Conservation (phyloP, 768 basidiomycete species). For the Leccinum broughii region DNA sequence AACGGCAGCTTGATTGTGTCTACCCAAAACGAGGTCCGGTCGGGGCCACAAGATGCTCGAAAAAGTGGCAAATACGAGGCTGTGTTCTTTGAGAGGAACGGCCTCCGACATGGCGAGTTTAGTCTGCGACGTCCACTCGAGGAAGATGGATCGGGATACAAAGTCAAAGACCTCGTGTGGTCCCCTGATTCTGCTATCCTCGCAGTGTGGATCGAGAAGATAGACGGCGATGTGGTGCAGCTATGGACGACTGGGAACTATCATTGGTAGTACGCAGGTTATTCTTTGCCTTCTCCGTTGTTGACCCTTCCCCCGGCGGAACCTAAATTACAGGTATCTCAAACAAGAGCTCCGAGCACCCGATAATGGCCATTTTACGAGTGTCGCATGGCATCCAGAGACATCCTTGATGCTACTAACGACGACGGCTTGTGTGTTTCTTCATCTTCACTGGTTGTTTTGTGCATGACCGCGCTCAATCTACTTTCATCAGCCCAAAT, state of each 20-base stretch:
- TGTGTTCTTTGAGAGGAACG: conserved; percentile 95
- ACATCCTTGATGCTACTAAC: conserved; percentile 61
- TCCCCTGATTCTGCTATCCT: conserved; percentile 86
- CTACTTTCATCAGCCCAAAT: conserved; percentile 42
- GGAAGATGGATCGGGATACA: conserved; percentile 59
- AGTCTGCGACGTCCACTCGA: conserved; percentile 45
- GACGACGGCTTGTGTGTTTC: conserved; percentile 60
- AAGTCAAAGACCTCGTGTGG: conserved; percentile 78
- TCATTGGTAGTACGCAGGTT: conserved; percentile 62
- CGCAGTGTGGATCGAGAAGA: conserved; percentile 78
- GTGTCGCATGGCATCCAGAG: conserved; percentile 88
- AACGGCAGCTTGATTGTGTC: conserved; percentile 83
- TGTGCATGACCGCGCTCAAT: conserved; percentile 7
- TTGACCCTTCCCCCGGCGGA: conserved; percentile 6
- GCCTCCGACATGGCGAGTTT: conserved; percentile 90
- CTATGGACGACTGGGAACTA: conserved; percentile 95
- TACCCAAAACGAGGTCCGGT: conserved; percentile 76
- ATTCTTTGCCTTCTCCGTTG: not conserved
- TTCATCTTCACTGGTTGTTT: not conserved
- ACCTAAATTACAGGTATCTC: conserved; percentile 64
- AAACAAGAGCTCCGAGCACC: conserved; percentile 81
- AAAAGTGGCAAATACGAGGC: conserved; percentile 76
- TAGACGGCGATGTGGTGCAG: conserved; percentile 79
- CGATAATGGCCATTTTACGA: conserved; percentile 59
- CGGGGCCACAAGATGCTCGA: conserved; percentile 66